Conservation (phyloP, 108 stramenopile species). For the Epithemia pelagica region DNA sequence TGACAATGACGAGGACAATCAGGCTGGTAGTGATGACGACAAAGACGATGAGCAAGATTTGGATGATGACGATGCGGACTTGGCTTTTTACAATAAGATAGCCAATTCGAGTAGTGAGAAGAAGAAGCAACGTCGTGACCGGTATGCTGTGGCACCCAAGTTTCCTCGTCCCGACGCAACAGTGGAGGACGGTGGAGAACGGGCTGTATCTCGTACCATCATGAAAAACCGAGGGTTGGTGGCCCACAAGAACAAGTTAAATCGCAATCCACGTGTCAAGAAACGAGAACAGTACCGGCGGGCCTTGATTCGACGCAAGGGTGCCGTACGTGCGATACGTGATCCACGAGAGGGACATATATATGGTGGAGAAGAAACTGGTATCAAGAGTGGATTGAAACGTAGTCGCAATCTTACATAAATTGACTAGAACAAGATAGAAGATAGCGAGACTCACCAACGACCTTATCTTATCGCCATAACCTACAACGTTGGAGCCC, state of each 20-base stretch:
- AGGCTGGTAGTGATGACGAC: slow-evolving; percentile 25
- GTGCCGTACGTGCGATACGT: slow-evolving; percentile 88
- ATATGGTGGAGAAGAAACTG: slow-evolving; percentile 87
- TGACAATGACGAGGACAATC: slow-evolving; percentile 29
- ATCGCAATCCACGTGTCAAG: slow-evolving; percentile 97
- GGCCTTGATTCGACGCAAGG: slow-evolving; percentile 89
- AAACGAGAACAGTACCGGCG: slow-evolving; percentile 94
- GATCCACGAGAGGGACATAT: slow-evolving; percentile 66
- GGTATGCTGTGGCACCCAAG: slow-evolving; percentile 79
- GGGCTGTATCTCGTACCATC: slow-evolving; percentile 75
- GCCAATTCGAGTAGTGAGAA: slow-evolving; percentile 44
- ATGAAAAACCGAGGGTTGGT: slow-evolving; percentile 94
- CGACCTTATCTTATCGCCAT: too few species aligned
- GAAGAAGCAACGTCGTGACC: slow-evolving; percentile 52
- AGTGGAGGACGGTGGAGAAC: slow-evolving; percentile 69
- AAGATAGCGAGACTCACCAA: background rate
- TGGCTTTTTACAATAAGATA: slow-evolving; percentile 54
- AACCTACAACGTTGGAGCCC: too few species aligned
- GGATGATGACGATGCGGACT: slow-evolving; percentile 35
- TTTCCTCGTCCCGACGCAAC: slow-evolving; percentile 61
- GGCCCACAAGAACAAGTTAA: slow-evolving; percentile 93
- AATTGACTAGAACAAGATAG: background rate
- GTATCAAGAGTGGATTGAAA: slow-evolving; percentile 82
- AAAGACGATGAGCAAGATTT: slow-evolving; percentile 35
- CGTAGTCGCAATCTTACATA: slow-evolving; percentile 80